Conservation (phyloP, 495 filamentous ascomycete species). For the Monascus purpureus region DNA sequence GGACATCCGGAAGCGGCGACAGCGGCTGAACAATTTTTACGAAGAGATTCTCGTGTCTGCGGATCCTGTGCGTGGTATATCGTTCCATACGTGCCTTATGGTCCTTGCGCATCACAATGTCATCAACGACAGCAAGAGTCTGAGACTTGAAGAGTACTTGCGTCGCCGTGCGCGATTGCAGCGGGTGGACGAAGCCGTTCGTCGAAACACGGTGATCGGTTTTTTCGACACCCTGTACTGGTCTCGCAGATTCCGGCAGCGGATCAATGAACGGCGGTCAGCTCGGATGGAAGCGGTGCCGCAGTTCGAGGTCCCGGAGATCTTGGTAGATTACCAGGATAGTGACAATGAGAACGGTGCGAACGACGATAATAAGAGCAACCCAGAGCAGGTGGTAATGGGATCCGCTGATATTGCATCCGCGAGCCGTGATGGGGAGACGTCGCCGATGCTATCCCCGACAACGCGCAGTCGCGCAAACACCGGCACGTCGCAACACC, state of each 20-base stretch:
- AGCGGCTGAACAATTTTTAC: constrained; percentile 80
- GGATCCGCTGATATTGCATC: constrained; percentile 1
- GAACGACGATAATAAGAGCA: constrained; percentile 13
- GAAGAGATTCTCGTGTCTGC: constrained; percentile 93
- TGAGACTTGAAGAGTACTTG: constrained; percentile 87
- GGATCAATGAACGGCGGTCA: constrained; percentile 49
- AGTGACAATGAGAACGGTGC: constrained; percentile 15
- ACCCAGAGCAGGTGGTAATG: constrained; percentile 7
- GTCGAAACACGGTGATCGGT: constrained; percentile 71
- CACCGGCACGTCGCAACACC: constrained; percentile 13
- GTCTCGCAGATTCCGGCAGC: constrained; percentile 64
- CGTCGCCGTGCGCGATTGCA: constrained; percentile 81
- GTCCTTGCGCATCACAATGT: constrained; percentile 98
- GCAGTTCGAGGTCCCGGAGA: constrained; percentile 77
- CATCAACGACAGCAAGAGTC: constrained; percentile 92
- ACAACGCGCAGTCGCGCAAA: constrained; percentile 17
- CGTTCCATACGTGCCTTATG: constrained; percentile 90
- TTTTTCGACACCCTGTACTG: constrained; percentile 97
- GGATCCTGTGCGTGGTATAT: constrained; percentile 73
- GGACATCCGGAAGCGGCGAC: constrained; percentile 56
- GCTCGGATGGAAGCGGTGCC: constrained; percentile 65
- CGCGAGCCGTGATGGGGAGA: constrained; percentile 2
- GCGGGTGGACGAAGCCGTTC: constrained; percentile 91
- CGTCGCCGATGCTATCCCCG: constrained; percentile 22
- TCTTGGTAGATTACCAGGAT: constrained; percentile 66